phyloP scores from a whole-genome alignment of 352 stramenopile species.

The Phytophthora pinifolia region DNA sequence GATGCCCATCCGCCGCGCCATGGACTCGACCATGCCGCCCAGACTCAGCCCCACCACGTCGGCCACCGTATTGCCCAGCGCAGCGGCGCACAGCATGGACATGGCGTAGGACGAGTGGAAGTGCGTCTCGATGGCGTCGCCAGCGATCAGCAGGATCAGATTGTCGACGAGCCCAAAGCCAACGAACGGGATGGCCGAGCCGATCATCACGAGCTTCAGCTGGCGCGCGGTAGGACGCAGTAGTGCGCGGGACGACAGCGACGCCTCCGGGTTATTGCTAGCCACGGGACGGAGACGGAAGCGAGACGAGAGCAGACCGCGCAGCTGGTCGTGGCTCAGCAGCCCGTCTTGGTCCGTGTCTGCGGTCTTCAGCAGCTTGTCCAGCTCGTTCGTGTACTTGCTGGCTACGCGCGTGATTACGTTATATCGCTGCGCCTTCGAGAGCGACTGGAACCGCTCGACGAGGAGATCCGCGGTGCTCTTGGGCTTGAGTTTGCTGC shows the following conservation, averaged over 20 bases:
- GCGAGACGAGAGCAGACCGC: conserved; percentile 59
- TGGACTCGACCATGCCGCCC: conserved; percentile 89
- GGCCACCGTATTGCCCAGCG: conserved; percentile 94
- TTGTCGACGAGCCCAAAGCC: conserved; percentile 88
- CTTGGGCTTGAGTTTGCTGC: conserved; percentile 30
- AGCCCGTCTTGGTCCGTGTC: conserved; percentile 72
- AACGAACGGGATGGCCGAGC: conserved; percentile 78
- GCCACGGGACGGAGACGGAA: conserved; percentile 61
- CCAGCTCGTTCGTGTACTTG: conserved; percentile 58
- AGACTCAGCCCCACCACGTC: conserved; percentile 94
- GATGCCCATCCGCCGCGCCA: conserved; percentile 67
- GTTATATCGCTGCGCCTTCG: conserved; percentile 54
- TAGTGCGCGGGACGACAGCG: conserved; percentile 26
- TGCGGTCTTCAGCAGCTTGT: conserved; percentile 64
- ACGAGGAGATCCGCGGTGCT: conserved; percentile 41
- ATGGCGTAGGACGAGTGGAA: conserved; percentile 94
- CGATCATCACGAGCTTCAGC: conserved; percentile 77
- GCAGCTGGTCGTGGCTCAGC: conserved; percentile 67
- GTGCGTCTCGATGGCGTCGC: conserved; percentile 95
- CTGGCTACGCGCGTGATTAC: conserved; percentile 55
- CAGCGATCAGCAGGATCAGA: conserved; percentile 86
- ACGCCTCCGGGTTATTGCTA: conserved; percentile 38
- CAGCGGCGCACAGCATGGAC: conserved; percentile 94
- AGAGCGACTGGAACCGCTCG: conserved; percentile 61
- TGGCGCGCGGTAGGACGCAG: conserved; percentile 56